Evolutionary conservation across 2,329 filamentous ascomycete species (phyloP), one percentile per base, ranked within the genome.

Genomic region (Cladosporium sp.): DNA sequence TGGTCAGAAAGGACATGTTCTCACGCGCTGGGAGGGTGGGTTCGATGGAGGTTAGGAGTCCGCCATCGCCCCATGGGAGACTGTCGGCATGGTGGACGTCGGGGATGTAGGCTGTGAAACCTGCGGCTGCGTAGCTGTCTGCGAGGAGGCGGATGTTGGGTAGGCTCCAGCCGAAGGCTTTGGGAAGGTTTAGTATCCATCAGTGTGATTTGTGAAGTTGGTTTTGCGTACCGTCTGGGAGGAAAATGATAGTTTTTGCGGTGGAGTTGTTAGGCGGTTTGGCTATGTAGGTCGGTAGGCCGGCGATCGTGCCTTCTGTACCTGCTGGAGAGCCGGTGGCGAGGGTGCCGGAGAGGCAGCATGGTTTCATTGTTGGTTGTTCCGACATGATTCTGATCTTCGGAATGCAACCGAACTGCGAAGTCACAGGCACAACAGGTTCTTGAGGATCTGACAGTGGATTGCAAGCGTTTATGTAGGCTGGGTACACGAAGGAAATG

Each of bases 141-240:
- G 82, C 82, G 15, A 84, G 74, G 4, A 84, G 70, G 36, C 82
- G 78, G 54, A 78, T 72, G 71, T 84, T 84, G 36, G 75, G 72
- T 59, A 83, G 78, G n/a, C 78, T 78, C 78, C 78, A 83, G 67
- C 82, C 82, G 67, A 83, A 84, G 72, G 85, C 76, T 47, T 75
- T 57, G 36, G 30, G 8, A 11, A 4, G 59, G 12, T 4, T 59
- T 15, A 41, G 21, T 59, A 15, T 15, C 15, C 74, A 73, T 30
- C 12, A 28, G 32, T 57, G 65, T 51, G 38, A 26, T 32, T 21
- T n/a, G 15, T 15, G 21, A 18, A 28, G 18, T 21, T 15, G 59
- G 26, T 6, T 21, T 34, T 30, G 10, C 21, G 49, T 71, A 79
- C 78, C 80, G 70, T 83, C 80, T 57, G 74, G 72, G 59, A 85